Base-by-base conservation (phyloP, 2,329 filamentous ascomycete species). In the Sporothrix phasma region DNA sequence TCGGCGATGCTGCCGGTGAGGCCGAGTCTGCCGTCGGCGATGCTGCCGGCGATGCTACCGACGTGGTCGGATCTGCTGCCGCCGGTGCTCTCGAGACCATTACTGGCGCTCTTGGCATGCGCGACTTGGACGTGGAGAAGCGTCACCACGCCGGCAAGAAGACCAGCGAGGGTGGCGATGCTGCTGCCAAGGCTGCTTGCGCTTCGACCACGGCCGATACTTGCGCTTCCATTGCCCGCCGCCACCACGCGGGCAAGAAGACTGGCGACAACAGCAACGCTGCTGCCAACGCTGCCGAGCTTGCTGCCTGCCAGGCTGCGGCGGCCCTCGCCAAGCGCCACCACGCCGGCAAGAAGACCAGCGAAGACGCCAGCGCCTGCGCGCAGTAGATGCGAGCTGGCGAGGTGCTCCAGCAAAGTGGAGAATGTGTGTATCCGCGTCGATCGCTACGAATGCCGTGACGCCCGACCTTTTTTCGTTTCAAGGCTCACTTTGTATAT, bases 331-430 rank as follows among this genome's bases (percentile, higher is more conserved):
- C 34, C 43, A 22, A 47, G 43, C 59, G 59, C 45, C 61, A 62
- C 61, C 61, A 62, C 24, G 61, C 61, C 13, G 61, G 61, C 37
- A 62, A 62, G 61, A 62, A 62, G 61, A 62, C 61, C 47, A 61
- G 19, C 0, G 34, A 19, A 22, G 19, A 15, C 22, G 51, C 19
- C 51, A 56, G 11, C 29, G 31, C 34, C n/a, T 56, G 51, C 51
- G n/a, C n/a, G 4, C 29, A 37, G n/a, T 56, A 56, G 17, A 43
- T 2, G 34, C 31, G 17, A 19, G 41, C 17, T 19, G 24, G 45
- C 1, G 22, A 26, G 22, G 24, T 19, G 15, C 26, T 6, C 13
- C 4, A 34, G n/a, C n/a, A 19, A 19, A 34, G 47, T 7, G 15
- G 51, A 54, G 31, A 39, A 29, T 22, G 19, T 22, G 51, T 39